Evolutionary conservation across 2,329 filamentous ascomycete species (phyloP), one percentile per base, ranked within the genome.

Genomic region (Aspergillus carbonarius): DNA sequence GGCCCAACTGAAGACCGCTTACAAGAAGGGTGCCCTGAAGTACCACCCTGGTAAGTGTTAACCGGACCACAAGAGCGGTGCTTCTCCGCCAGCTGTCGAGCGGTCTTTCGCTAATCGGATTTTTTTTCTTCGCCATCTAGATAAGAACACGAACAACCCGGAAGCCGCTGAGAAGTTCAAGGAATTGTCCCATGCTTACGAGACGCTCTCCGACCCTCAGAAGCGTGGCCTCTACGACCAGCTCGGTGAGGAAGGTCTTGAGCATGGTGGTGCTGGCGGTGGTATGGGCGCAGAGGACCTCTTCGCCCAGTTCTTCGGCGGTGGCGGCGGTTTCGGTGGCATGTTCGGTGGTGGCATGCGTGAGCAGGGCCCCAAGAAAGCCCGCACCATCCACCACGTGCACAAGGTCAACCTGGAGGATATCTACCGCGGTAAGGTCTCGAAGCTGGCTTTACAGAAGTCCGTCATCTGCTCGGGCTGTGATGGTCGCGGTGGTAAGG

Each of bases 321-420:
- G 86, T 63, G 86, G 88, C 56, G 86, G 86, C 62, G 88, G 86
- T 61, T 90, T 92, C 65, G 85, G 85, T 54, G 83, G 90, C 72
- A 92, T 93, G 85, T 91, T 92, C 70, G 86, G 89, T 63, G 87
- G 88, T 68, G 89, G 90, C 67, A 90, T 91, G 84, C 87, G 88
- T 69, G 87, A 90, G 55, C 86, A 87, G 57, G 93, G 93, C 17
- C 93, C 93, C 32, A 88, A 88, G 81, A 88, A 99, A 84, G 93
- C 95, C 50, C 89, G 95, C 68, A 96, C 93, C 59, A 99, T 99
- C 69, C 91, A 96, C 79, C 95, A 99, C 81, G 93, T 95, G 52
- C 95, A 98, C 88, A 97, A 97, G 80, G 95, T 99, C 61, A 93
- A 92, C 12, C 86, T 99, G 54, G 95, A 99, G 80, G 95, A 99